Percentiles rank a stretch among this genome's conserved stretches.
These are phyloP conservation scores for Fusarium humuli DNA, from an alignment of 2,329 filamentous ascomycete genomes.

Conservation along the genomic window DNA sequence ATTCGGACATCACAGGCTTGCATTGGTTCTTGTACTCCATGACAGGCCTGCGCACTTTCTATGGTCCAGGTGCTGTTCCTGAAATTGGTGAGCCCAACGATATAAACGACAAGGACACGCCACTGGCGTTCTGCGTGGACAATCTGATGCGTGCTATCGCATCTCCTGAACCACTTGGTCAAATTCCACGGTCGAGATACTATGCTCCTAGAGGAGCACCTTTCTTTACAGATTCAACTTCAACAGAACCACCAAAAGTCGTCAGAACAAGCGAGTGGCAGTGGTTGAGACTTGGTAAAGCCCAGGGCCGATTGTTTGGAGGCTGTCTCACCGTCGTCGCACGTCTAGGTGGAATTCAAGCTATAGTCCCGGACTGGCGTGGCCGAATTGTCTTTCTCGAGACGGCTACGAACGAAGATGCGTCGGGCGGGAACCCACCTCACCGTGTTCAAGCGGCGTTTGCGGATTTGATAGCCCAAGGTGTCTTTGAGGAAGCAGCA, in stretches of 20 bases:
- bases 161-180: constrained; percentile 44
- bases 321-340: constrained; percentile 56
- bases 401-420: constrained; percentile 52
- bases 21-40: constrained; percentile 56
- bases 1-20: constrained; percentile 56
- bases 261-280: constrained; percentile 48
- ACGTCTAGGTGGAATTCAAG: constrained; percentile 51
- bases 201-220: constrained; percentile 47
- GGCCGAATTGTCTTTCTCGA: constrained; percentile 57
- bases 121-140: constrained; percentile 48
- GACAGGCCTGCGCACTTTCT: constrained; percentile 57
- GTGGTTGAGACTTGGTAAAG: constrained; percentile 53
- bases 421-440: constrained; percentile 34
- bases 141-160: constrained; percentile 51
- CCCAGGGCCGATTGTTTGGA: constrained; percentile 58
- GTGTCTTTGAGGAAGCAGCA: constrained; percentile 55
- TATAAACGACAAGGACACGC: constrained; percentile 39
- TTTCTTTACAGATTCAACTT: constrained; percentile 40
- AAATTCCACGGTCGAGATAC: constrained; percentile 47
- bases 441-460: constrained; percentile 50
- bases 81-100: constrained; percentile 52
- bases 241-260: constrained; percentile 47
- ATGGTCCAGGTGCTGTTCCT: constrained; percentile 55
- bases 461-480: constrained; percentile 56
- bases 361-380: constrained; percentile 53